phyloP scores from a whole-genome alignment of 23 red algal genomes.

The Pyropia yezoensis region DNA sequence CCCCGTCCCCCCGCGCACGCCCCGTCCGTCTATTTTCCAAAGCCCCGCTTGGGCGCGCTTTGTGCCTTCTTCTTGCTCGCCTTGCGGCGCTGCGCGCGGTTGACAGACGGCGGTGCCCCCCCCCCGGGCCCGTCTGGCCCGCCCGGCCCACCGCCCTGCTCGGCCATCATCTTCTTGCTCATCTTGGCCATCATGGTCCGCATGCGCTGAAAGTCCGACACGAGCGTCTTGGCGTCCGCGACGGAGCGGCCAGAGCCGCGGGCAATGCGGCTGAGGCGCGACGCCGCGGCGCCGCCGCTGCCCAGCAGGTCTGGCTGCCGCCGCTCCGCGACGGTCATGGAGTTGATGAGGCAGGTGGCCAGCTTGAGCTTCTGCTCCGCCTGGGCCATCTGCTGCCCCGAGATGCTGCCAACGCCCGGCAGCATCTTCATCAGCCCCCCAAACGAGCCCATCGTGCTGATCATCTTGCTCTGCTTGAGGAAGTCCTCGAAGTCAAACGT shows the following conservation, averaged over 20 bases:
- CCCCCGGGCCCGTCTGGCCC: constrained; percentile 8
- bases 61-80: constrained; percentile 49
- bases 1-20: background rate
- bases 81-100: constrained; percentile 47
- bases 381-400: constrained; percentile 41
- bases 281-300: constrained; percentile 24
- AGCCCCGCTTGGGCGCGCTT: constrained; percentile 30
- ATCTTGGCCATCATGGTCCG: constrained; percentile 82
- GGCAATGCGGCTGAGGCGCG: constrained; percentile 63
- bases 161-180: constrained; percentile 57
- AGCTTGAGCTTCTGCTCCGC: constrained; percentile 77
- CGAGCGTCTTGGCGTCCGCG: constrained; percentile 43
- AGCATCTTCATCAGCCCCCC: constrained; percentile 91
- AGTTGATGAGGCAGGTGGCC: constrained; percentile 82
- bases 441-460: constrained; percentile 78
- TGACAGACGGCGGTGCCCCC: background rate
- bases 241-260: constrained; percentile 65
- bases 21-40: background rate
- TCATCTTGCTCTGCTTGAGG: constrained; percentile 82
- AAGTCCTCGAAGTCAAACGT: constrained; percentile 98
- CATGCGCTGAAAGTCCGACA: constrained; percentile 75
- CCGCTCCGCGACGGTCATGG: constrained; percentile 86
- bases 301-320: constrained; percentile 78
- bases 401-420: constrained; percentile 63
- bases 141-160: constrained; percentile 5